Base-by-base conservation (phyloP, 2,329 filamentous ascomycete species). In the Parascedosporium putredinis region DNA sequence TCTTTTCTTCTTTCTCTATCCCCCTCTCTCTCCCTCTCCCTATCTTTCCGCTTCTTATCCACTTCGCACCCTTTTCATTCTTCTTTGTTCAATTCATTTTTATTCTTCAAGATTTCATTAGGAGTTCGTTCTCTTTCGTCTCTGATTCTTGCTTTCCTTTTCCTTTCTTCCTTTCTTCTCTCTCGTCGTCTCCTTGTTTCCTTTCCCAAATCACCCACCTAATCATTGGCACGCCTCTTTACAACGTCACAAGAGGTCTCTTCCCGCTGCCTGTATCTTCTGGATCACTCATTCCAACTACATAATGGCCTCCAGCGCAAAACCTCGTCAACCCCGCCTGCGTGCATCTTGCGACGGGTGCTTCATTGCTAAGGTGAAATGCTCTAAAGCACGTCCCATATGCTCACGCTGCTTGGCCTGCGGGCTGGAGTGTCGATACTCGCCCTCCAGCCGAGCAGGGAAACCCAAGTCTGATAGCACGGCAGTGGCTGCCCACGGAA, bases 331-430 rank as follows among this genome's bases (percentile, higher is more conserved):
- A 54, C 67, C 67, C 45, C 67, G 69, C 43, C 61, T 74, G 25
- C 63, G 71, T 52, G 69, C 69, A 20, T 76, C 74, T 16, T 78
- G 74, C 57, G 74, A 78, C 53, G 72, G 71, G 6, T 78, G 74
- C 60, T 76, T 76, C 58, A 60, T 74, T 18, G 74, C 74, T 53
- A 78, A 78, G 57, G 73, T 78, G 61, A 77, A 76, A 56, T 78
- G 74, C 59, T 74, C 71, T 53, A 77, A 77, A 55, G 64, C 65
- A 2, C 63, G 72, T n/a, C 74, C 74, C 1, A 68, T 76, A 45
- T 78, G 74, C 59, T 67, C 67, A n/a, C 67, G 74, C 36, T 78
- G 74, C 53, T 63, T 76, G 3, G 59, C 67, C 3, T 72, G 68
- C 40, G 74, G 74, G 6, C 67, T 69, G 36, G 64, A 73, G 45